A percentile compares a stretch with the other conserved stretches of the same genome.
Evolutionary conservation across 345 rosid species (phyloP).

Genomic region (Cardamine occulta): DNA sequence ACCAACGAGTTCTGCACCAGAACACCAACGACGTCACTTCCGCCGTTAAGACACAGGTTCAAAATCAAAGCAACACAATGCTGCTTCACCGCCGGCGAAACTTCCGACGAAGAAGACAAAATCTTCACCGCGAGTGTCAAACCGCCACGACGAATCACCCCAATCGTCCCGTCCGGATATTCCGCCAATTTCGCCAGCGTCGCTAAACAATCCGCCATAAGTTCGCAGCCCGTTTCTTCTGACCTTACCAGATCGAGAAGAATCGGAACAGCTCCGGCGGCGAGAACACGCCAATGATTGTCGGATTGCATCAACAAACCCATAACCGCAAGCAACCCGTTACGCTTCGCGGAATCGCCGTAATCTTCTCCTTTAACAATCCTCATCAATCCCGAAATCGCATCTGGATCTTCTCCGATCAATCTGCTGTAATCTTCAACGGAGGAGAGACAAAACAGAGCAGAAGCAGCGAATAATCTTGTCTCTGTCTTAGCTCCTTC

Average conservation of each 20-base stretch:
- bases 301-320: constrained; percentile 55
- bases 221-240: constrained; percentile 51
- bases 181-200: constrained; percentile 64
- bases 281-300: constrained; percentile 58
- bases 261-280: constrained; percentile 57
- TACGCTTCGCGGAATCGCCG: constrained; percentile 66
- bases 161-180: constrained; percentile 51
- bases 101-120: constrained; percentile 45
- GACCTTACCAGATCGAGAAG: constrained; percentile 50
- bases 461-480: constrained; percentile 66
- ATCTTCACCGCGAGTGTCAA: constrained; percentile 47
- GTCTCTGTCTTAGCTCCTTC: constrained; percentile 65
- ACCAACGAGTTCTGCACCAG: constrained; percentile 55
- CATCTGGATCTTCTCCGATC: constrained; percentile 63
- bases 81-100: constrained; percentile 54
- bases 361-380: constrained; percentile 59
- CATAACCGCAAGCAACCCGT: constrained; percentile 62
- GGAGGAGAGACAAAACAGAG: constrained; percentile 70
- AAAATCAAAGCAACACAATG: constrained; percentile 59
- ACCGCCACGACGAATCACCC: constrained; percentile 55
- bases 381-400: constrained; percentile 60
- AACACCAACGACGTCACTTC: constrained; percentile 49
- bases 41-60: constrained; percentile 56
- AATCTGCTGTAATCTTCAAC: constrained; percentile 55
- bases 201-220: constrained; percentile 63